Conservation (phyloP, 352 stramenopile species). For the Phytophthora palmivora region DNA sequence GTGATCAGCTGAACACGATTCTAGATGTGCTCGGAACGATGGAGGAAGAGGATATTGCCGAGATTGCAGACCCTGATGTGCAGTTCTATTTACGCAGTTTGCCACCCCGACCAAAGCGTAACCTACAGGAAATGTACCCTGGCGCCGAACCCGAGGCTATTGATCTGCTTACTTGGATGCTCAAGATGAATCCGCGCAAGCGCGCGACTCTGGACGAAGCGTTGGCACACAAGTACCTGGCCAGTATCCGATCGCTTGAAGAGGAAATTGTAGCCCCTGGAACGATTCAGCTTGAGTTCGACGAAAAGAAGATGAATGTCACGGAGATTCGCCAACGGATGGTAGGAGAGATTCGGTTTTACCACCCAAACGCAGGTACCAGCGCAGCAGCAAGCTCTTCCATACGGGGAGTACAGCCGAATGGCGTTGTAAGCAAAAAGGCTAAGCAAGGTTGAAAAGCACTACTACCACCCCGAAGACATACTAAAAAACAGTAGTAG, state of each 20-base stretch:
- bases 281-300: conserved; percentile 87
- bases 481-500: conserved; percentile 29
- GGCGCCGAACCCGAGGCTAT: conserved; percentile 84
- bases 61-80: conserved; percentile 87
- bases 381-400: conserved; percentile 19
- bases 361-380: conserved; percentile 59
- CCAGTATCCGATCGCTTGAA: conserved; percentile 85
- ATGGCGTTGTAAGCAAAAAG: conserved; percentile 42
- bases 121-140: conserved; percentile 87
- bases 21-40: conserved; percentile 90
- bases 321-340: conserved; percentile 84
- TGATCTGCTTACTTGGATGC: conserved; percentile 82
- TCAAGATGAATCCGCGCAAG: conserved; percentile 89
- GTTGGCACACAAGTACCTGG: conserved; percentile 85
- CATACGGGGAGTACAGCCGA: conserved; percentile 16
- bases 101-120: conserved; percentile 68
- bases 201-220: conserved; percentile 83
- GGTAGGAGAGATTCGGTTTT: conserved; percentile 80
- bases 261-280: conserved; percentile 86
- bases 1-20: conserved; percentile 89
- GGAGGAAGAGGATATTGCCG: conserved; percentile 83
- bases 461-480: conserved; percentile 3
- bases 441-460: conserved; percentile 37
- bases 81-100: conserved; percentile 84
- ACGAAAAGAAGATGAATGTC: conserved; percentile 87